Evolutionary conservation across 805 yeast species (phyloP), one percentile per base, ranked within the genome.

Genomic region (Kazachstania kunashirensis): DNA sequence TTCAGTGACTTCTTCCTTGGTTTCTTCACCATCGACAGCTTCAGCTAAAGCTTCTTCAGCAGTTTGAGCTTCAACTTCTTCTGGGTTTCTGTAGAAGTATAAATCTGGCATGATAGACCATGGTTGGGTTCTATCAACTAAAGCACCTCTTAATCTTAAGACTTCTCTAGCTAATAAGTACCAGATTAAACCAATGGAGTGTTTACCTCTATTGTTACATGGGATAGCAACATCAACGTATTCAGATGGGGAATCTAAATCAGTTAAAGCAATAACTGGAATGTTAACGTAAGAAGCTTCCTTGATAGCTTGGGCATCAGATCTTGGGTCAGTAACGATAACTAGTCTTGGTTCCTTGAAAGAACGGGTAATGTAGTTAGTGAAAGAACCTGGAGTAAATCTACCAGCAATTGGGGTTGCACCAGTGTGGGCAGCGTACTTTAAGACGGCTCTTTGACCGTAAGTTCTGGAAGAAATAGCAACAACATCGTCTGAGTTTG

Each of bases 61-160:
- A 57, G 68, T 74, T 55, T 71, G 76, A 62, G 68, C 70, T 74
- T 85, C 95, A 70, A 83, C 82, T 75, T 92, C 99, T 77, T 89
- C 97, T 66, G 99, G 98, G 77, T 92, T 96, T 81, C 99, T 92
- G 96, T 92, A 92, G 88, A 92, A 92, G 88, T 88, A 92, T 71
- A 92, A 80, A 77, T 92, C 99, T 70, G 97, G 97, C 98, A 92
- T 92, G 67, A 92, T 92, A 58, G 94, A 74, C 99, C 99, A 92
- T 70, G 83, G 80, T 70, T 92, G 84, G 57, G 83, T 66, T 79
- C 99, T 86, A 84, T 84, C 82, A 66, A 94, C 86, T 59, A 92
- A 71, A 66, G 86, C 79, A 67, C 99, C 98, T 77, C 96, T 84
- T 71, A 92, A 82, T 77, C 99, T 85, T 67, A 92, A 79, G 61